Conservation (phyloP, 2,329 filamentous ascomycete species). For the Albophoma yamanashiensis region DNA sequence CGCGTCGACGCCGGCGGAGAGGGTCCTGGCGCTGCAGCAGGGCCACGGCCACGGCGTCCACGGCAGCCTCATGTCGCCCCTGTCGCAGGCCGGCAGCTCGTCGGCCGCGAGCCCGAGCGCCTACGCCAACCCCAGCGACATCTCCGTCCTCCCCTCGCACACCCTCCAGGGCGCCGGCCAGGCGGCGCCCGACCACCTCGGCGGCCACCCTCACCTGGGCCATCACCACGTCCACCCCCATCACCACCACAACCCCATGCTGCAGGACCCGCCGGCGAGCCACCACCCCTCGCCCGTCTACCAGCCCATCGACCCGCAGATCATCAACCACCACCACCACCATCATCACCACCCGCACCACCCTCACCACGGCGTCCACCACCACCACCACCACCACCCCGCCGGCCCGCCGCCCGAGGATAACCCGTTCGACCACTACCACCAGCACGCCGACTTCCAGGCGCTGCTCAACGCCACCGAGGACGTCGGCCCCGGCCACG, state of each 20-base stretch:
- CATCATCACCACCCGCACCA: constrained; percentile 17
- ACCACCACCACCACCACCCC: constrained; percentile 16
- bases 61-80: constrained; percentile 12
- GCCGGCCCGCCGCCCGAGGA: constrained; percentile 12
- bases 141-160: constrained; percentile 30
- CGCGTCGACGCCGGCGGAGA: constrained; percentile 2
- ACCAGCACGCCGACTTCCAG: constrained; percentile 39
- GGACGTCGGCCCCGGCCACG: constrained; percentile 18
- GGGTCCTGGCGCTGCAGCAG: constrained; percentile 20
- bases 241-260: constrained; percentile 22
- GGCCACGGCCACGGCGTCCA: constrained; percentile 15
- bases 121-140: constrained; percentile 38
- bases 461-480: constrained; percentile 40
- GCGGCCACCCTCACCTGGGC: constrained; percentile 12
- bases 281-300: constrained; percentile 25
- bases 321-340: constrained; percentile 34
- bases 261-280: constrained; percentile 17
- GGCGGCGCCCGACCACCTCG: constrained; percentile 11
- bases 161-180: constrained; percentile 10
- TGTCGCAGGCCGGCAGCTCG: constrained; percentile 14
- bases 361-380: constrained; percentile 13
- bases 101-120: constrained; percentile 18
- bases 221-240: constrained; percentile 11
- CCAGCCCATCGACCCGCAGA: constrained; percentile 50
- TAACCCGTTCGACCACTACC: constrained; percentile 28